phyloP scores from a whole-genome alignment of 169 alveolate species.

The Eimeria tenella region DNA sequence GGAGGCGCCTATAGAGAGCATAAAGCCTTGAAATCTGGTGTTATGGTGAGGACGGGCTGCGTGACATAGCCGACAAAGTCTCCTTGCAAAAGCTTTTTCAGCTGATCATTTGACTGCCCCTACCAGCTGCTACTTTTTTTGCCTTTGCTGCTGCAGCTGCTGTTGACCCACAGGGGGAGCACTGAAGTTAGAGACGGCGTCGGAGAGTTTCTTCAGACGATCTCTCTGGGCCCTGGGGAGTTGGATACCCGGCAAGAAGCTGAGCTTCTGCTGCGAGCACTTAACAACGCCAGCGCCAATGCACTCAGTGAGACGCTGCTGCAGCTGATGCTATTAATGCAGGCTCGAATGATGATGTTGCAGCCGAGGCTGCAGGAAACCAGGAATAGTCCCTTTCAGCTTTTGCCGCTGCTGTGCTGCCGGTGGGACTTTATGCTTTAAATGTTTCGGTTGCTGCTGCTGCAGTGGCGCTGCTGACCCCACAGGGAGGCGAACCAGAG shows the following conservation, averaged over 20 bases:
- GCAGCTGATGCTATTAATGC: slow-evolving; percentile 1
- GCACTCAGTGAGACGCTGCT: slow-evolving; percentile 37
- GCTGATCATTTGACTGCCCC: neutral
- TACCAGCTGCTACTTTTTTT: neutral
- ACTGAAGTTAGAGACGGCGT: slow-evolving; percentile 20
- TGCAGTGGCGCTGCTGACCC: slow-evolving; percentile 37
- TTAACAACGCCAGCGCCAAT: neutral
- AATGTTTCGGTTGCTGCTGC: neutral
- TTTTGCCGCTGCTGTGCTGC: slow-evolving; percentile 1
- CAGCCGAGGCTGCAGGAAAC: neutral
- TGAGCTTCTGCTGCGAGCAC: neutral
- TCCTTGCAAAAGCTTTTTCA: neutral
- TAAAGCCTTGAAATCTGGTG: too few species aligned
- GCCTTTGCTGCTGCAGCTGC: slow-evolving; percentile 21
- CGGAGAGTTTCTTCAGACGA: neutral
- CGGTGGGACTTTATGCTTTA: neutral
- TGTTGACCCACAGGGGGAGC: slow-evolving; percentile 28
- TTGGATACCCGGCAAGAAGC: slow-evolving; percentile 23
- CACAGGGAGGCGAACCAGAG: neutral
- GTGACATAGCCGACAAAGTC: too few species aligned
- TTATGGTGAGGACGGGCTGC: too few species aligned
- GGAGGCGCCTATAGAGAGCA: too few species aligned
- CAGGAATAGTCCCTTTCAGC: neutral
- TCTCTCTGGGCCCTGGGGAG: slow-evolving; percentile 5
- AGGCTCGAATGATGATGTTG: neutral